Conservation (phyloP, 495 filamentous ascomycete species). For the Aspergillus funiculosus region DNA sequence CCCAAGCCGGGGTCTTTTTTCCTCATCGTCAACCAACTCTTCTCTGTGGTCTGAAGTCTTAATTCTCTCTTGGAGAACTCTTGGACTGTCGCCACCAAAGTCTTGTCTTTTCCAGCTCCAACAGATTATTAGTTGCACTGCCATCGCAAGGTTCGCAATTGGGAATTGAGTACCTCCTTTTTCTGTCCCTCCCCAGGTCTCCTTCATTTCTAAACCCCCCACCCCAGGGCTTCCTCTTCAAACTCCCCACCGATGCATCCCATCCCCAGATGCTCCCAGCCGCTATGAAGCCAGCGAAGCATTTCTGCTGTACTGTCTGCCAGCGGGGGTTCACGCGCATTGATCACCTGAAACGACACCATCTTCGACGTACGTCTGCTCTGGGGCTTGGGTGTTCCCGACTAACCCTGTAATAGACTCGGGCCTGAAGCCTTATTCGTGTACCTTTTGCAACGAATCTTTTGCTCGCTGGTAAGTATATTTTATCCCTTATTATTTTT, state of each 20-base stretch:
- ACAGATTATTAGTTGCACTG: no score
- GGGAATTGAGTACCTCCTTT: constrained; percentile 4
- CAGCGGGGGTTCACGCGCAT: constrained; percentile 45
- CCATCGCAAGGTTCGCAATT: no score
- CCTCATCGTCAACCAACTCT: no score
- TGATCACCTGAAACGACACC: constrained; percentile 46
- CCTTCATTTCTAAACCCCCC: no score
- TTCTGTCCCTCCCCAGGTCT: constrained; percentile 9
- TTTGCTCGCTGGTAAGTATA: constrained; percentile 43
- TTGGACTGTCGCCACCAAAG: no score
- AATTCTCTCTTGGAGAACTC: no score
- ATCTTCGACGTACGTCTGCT: constrained; percentile 38
- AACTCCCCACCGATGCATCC: constrained; percentile 36
- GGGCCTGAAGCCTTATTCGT: constrained; percentile 43
- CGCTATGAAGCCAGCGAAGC: constrained; percentile 42
- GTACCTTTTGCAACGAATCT: constrained; percentile 39
- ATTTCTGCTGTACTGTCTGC: constrained; percentile 43
- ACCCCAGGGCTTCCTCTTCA: constrained; percentile 23
- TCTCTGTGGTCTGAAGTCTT: no score
- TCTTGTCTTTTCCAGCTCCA: no score
- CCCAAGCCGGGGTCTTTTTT: no score
- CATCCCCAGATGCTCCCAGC: constrained; percentile 12
- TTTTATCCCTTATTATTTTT: not conserved
- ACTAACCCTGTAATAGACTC: constrained; percentile 33
- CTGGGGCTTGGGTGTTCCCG: not conserved